Evolutionary conservation across 2,329 filamentous ascomycete species (phyloP).

Genomic region (Drechslerella coelobrocha): DNA sequence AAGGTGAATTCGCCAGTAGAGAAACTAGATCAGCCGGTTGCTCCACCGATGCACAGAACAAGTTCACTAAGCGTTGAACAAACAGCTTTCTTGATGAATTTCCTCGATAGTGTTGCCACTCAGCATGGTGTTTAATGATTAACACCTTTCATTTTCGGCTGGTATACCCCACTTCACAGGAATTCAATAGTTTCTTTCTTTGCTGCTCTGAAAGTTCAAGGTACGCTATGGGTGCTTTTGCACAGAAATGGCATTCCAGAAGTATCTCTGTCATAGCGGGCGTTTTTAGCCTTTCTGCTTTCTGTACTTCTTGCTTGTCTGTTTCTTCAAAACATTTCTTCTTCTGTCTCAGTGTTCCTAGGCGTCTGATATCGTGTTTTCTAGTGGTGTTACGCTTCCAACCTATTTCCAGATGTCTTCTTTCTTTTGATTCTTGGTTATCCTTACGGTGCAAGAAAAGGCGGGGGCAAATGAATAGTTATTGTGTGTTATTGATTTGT

Average conservation of each 20-base stretch:
- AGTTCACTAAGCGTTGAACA: slow-evolving; percentile 29
- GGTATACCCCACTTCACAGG: background rate
- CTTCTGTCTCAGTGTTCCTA: slow-evolving; percentile 10
- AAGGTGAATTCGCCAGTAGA: slow-evolving; percentile 5
- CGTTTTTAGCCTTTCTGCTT: slow-evolving; percentile 23
- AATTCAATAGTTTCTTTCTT: slow-evolving; percentile 5
- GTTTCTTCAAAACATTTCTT: background rate
- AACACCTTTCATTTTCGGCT: background rate
- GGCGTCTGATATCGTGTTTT: slow-evolving; percentile 11
- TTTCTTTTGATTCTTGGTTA: background rate
- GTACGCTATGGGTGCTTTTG: slow-evolving; percentile 9
- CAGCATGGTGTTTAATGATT: slow-evolving; percentile 32
- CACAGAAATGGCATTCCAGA: slow-evolving; percentile 2
- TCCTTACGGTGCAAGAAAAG: background rate
- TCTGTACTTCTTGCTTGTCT: background rate
- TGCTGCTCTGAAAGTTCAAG: slow-evolving; percentile 1
- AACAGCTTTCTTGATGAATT: slow-evolving; percentile 41
- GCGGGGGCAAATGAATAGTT: background rate
- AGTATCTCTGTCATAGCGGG: slow-evolving; percentile 36
- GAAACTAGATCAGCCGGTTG: slow-evolving; percentile 18
- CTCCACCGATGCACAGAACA: slow-evolving; percentile 32
- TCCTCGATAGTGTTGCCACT: slow-evolving; percentile 40
- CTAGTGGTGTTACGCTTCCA: slow-evolving; percentile 6
- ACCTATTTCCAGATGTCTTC: background rate
- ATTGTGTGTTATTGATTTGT: background rate